Base-by-base conservation (phyloP, 2,329 filamentous ascomycete genomes). In the Arthroderma uncinatum region DNA sequence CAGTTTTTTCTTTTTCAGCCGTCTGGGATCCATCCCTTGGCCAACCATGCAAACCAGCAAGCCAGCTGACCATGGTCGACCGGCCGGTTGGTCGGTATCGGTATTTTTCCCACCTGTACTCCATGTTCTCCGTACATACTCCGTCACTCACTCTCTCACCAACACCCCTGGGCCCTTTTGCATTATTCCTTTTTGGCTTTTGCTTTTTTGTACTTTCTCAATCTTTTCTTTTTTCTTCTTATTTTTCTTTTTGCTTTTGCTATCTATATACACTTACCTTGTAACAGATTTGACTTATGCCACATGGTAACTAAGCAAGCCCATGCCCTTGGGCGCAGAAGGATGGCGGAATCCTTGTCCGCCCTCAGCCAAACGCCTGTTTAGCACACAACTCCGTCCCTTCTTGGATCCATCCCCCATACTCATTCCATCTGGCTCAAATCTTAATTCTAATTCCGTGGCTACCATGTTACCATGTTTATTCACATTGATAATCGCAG, bases 401-500 rank as follows among this genome's bases (percentile, higher is more conserved):
- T 33, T 19, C 14, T 30, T 23, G 44, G 44, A 50, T 50, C 44
- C 44, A 50, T 50, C 44, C 44, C 39, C 44, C 28, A 50, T 50
- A 30, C 44, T 50, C 21, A 30, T 30, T 33, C 25, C 44, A 50
- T 50, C 44, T 50, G 44, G 44, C 44, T 50, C 25, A 50, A 50
- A 50, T 50, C 44, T 50, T 50, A 50, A 50, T 50, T 50, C 44
- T n/a, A 50, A 50, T 50, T 50, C 44, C 44, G 44, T 50, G 44
- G 44, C 44, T 50, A 23, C 44, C 44, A 50, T 50, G 44, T 30
- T 50, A 30, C 44, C 23, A 50, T 50, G 44, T 50, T 50, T 50
- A 50, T 33, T 50, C 44, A 50, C 14, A 50, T 10, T 50, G 44
- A 50, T 50, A 50, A 30, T 50, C 44, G 19, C 16, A 14, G 25